Evolutionary conservation across 441 rosid species (phyloP).

Genomic region (Pelargonium cotyledonis): DNA sequence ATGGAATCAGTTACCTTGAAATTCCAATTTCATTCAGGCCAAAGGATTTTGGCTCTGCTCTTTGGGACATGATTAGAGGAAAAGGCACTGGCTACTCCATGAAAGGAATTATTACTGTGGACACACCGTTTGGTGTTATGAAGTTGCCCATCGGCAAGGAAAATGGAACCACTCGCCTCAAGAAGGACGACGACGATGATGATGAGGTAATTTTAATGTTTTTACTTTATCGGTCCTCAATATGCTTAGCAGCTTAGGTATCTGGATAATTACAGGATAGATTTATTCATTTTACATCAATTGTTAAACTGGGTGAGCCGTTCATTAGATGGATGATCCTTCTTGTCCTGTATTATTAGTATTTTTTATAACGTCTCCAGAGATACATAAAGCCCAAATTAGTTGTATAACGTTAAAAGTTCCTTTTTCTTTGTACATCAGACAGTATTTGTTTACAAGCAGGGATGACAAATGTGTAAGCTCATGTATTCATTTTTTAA

Average conservation of each 20-base stretch:
- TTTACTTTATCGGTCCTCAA: background rate
- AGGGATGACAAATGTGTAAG: too few species aligned
- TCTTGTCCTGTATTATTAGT: too few species aligned
- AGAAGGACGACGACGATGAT: slow-evolving; percentile 68
- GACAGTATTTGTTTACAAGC: too few species aligned
- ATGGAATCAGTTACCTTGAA: slow-evolving; percentile 50
- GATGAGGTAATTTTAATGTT: slow-evolving; percentile 40
- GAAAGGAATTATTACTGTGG: slow-evolving; percentile 76
- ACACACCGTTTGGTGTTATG: slow-evolving; percentile 90
- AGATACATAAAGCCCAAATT: too few species aligned
- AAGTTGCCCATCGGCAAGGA: slow-evolving; percentile 87
- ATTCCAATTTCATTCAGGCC: slow-evolving; percentile 80
- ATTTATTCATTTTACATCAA: background rate
- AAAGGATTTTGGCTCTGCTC: slow-evolving; percentile 86
- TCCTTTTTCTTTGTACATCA: too few species aligned
- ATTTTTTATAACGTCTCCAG: too few species aligned
- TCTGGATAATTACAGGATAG: background rate
- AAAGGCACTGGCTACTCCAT: slow-evolving; percentile 81
- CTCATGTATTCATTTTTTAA: too few species aligned
- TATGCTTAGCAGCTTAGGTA: background rate
- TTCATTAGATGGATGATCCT: background rate
- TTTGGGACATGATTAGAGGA: slow-evolving; percentile 97
- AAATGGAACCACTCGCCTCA: slow-evolving; percentile 81
- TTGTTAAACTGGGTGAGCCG: background rate
- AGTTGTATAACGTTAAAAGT: too few species aligned